Percentiles rank a stretch among this genome's conserved stretches.
phyloP scores from a whole-genome alignment of 2,329 filamentous ascomycete genomes.

The Purpureocillium lavendulum region DNA sequence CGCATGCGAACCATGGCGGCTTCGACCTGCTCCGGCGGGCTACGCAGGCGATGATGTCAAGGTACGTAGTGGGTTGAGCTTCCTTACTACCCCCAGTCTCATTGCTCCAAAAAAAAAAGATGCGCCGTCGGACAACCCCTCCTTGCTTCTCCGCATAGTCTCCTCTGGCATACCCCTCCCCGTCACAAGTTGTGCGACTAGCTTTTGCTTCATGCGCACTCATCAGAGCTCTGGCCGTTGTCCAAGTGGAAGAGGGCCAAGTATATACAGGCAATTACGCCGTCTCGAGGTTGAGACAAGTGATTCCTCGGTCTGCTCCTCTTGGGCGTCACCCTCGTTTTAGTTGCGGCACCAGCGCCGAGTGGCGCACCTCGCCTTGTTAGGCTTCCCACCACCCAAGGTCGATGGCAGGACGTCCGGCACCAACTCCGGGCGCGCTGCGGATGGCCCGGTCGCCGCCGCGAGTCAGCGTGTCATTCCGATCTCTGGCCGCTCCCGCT shows the following conservation, averaged over 20 bases:
- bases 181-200: no score
- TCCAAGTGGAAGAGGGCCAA: no score
- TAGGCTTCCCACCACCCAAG: background rate
- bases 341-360: background rate
- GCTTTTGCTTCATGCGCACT: no score
- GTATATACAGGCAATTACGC: no score
- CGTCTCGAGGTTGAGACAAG: no score
- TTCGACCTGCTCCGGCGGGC: slow-evolving; percentile 51
- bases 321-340: no score
- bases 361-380: slow-evolving; percentile 1
- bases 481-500: background rate
- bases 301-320: no score
- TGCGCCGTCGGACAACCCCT: no score
- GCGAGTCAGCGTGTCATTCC: slow-evolving; percentile 6
- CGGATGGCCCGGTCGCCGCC: background rate
- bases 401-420: no score
- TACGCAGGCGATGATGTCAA: slow-evolving; percentile 58
- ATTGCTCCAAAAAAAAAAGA: slow-evolving; percentile 5
- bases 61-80: slow-evolving; percentile 31
- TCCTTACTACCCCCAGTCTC: slow-evolving; percentile 13
- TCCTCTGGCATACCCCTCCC: no score
- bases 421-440: background rate
- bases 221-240: no score
- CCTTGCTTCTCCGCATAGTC: slow-evolving; percentile 1
- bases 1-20: slow-evolving; percentile 28